phyloP scores from a whole-genome alignment of 805 yeast genomes.

The Metschnikowia matae region DNA sequence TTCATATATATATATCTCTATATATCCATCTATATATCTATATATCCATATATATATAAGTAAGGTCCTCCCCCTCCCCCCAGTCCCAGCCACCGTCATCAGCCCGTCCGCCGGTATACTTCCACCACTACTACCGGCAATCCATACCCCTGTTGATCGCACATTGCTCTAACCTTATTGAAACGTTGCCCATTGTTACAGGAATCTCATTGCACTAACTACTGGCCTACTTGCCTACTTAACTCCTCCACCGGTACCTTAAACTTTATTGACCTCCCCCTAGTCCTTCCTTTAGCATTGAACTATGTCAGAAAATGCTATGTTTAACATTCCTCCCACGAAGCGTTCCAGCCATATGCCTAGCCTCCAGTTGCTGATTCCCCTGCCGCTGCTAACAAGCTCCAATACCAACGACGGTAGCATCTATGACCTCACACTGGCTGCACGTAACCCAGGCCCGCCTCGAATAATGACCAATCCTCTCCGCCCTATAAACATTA shows the following conservation, averaged over 20 bases:
- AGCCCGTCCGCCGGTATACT: neutral
- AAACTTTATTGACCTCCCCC: neutral
- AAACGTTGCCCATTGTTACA: neutral
- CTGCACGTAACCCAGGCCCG: slow-evolving; percentile 2
- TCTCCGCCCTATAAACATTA: slow-evolving; percentile 1
- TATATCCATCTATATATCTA: neutral
- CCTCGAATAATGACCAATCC: neutral
- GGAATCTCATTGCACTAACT: neutral
- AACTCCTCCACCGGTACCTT: neutral
- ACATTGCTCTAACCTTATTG: neutral
- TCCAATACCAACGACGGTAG: neutral
- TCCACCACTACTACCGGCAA: neutral
- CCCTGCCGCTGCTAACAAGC: slow-evolving; percentile 21
- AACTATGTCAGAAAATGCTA: slow-evolving; percentile 19
- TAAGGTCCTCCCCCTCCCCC: neutral
- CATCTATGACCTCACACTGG: neutral
- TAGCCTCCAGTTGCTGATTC: slow-evolving; percentile 28
- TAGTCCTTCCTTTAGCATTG: too few relatives aligned
- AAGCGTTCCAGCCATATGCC: slow-evolving; percentile 20
- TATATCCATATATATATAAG: too few relatives aligned
- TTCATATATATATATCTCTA: neutral
- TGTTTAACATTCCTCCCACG: slow-evolving; percentile 34
- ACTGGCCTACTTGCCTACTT: neutral
- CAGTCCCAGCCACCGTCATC: too few relatives aligned
- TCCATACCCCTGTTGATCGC: neutral